A percentile compares a stretch with the other conserved stretches of the same genome.
These are phyloP conservation scores for Wickerhamiella sergipiensis DNA, from an alignment of 805 yeast species.

Conservation along the genomic window DNA sequence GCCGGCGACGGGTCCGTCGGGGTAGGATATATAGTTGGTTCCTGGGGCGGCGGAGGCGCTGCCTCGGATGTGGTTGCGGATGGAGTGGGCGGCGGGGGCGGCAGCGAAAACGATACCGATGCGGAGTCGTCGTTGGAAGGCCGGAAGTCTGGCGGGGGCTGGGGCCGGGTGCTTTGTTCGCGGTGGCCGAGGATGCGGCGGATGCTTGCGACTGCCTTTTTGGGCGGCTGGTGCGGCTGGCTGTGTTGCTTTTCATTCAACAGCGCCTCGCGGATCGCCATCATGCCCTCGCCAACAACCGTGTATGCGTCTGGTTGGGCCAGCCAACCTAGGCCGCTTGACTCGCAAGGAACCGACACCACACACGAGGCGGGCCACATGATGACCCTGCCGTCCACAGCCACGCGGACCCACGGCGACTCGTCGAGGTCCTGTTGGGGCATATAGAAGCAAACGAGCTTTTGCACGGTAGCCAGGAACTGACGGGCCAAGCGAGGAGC, in stretches of 20 bases:
- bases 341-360: background rate
- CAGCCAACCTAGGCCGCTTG: slow-evolving; percentile 5
- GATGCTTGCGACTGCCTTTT: background rate
- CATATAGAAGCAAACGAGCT: slow-evolving; percentile 5
- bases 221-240: background rate
- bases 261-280: slow-evolving; percentile 2
- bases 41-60: background rate
- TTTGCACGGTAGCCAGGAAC: slow-evolving; percentile 6
- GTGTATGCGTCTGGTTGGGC: slow-evolving; percentile 8
- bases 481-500: slow-evolving; percentile 11
- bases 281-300: slow-evolving; percentile 9
- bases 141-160: background rate
- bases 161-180: background rate
- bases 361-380: slow-evolving; percentile 16
- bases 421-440: slow-evolving; percentile 7
- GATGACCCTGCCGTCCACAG: slow-evolving; percentile 11
- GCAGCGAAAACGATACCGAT: background rate
- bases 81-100: slow-evolving; percentile 8
- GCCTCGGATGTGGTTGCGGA: background rate
- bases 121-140: background rate
- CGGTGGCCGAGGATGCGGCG: background rate
- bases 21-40: slow-evolving; percentile 3
- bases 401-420: slow-evolving; percentile 15
- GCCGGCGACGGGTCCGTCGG: slow-evolving; percentile 4
- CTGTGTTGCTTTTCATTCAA: background rate